Conservation (phyloP, 257 asterid species). For the Nicotiana undulata region DNA sequence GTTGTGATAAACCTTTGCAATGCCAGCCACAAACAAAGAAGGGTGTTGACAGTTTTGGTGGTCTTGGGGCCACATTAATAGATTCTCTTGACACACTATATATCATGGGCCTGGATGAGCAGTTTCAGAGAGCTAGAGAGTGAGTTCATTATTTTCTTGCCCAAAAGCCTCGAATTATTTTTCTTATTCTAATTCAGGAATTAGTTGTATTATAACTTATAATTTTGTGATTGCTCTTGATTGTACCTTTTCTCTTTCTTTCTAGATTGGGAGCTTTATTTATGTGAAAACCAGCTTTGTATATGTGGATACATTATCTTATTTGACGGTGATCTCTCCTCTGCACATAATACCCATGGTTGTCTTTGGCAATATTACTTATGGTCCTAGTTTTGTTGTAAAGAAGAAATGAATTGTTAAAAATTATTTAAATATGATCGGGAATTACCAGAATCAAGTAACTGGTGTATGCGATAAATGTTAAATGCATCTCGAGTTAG, state of each 20-base stretch:
- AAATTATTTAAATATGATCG: neutral
- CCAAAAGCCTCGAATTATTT: neutral
- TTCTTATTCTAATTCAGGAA: neutral
- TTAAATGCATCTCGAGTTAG: neutral
- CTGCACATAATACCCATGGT: neutral
- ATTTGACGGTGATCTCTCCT: neutral
- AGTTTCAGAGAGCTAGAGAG: conserved; percentile 93
- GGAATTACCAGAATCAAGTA: neutral
- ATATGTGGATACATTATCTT: neutral
- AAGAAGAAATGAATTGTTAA: neutral
- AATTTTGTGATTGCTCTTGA: too few species aligned
- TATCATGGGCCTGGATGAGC: conserved; percentile 93
- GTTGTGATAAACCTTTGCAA: conserved; percentile 16
- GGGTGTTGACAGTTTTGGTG: conserved; percentile 97
- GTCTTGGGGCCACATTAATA: conserved; percentile 94
- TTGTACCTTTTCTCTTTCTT: too few species aligned
- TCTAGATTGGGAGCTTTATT: neutral
- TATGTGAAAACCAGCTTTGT: neutral
- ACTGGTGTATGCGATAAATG: neutral
- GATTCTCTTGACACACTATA: conserved; percentile 94
- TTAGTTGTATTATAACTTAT: too few species aligned
- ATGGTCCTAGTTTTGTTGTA: neutral
- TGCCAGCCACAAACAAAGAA: conserved; percentile 83
- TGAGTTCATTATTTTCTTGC: conserved; percentile 33
- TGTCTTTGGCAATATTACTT: neutral